Base-by-base conservation (phyloP, 768 basidiomycete species). In the Pleurotus sapidus region DNA sequence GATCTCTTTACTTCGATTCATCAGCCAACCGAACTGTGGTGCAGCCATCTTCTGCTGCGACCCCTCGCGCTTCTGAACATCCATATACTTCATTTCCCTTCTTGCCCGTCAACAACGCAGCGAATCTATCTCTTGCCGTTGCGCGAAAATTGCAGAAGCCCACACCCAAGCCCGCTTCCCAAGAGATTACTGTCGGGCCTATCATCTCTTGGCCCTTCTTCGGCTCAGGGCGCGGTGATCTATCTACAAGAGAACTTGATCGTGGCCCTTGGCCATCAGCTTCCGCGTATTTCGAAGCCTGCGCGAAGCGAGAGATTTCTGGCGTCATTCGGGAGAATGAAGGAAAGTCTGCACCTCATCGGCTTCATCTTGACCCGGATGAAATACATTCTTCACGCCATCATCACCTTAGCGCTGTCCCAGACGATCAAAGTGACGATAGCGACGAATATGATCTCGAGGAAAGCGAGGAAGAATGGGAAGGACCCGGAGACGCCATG, bases 171-270 rank as follows among this genome's bases (percentile, higher is more conserved):
- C 38, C 51, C 56, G 59, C 48, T 24, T 43, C 40, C 9, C 63
- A 68, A 37, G 74, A 79, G 50, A 83, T 79, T 69, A 82, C 86
- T 49, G 77, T 93, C 45, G 91, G 91, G 3, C 88, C 88, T 6
- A 93, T 94, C 64, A 83, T 93, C 49, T 92, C 91, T 3, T 94
- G 92, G 91, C 88, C 91, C 1, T 94, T 93, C 77, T 94, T 94
- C 67, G 91, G 91, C 46, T 88, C 89, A 3, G 85, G 87, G 61
- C 80, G 92, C 40, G 91, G 91, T 30, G 86, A 89, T 57, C 78
- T 91, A 20, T 61, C 70, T 2, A 86, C 85, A 3, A 72, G 76
- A 18, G 89, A 91, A 61, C 77, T 93, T 37, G 77, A 91, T 63
- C 84, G 91, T n/a, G 91, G 91, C 2, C 92, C 91, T 0, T 93